Evolutionary conservation across 768 basidiomycete species (phyloP).

Genomic region (Neoboletus subvelutipes): DNA sequence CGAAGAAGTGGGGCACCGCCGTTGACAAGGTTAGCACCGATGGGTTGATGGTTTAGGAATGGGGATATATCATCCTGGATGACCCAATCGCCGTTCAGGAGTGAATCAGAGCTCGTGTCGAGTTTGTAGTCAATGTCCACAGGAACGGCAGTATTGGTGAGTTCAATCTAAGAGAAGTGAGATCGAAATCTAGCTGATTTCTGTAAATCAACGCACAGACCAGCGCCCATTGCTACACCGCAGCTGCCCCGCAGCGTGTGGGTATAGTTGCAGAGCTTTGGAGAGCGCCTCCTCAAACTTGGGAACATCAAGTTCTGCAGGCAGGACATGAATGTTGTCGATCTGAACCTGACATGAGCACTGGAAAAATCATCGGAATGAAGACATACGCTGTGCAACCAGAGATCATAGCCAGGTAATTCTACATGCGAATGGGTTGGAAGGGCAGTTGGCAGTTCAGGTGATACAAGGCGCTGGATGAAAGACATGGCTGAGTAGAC

Average conservation of each 20-base stretch:
- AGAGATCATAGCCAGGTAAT: constrained; percentile 26
- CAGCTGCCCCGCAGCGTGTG: constrained; percentile 27
- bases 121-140: constrained; percentile 16
- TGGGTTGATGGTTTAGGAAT: constrained; percentile 17
- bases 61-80: constrained; percentile 24
- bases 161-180: constrained; percentile 21
- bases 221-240: constrained; percentile 11
- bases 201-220: constrained; percentile 17
- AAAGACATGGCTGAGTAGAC: constrained; percentile 12
- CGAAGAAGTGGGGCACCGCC: constrained; percentile 22
- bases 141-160: constrained; percentile 19
- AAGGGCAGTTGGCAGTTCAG: constrained; percentile 18
- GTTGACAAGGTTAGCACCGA: constrained; percentile 17
- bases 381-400: constrained; percentile 17
- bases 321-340: constrained; percentile 22
- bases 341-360: constrained; percentile 8
- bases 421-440: constrained; percentile 8
- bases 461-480: constrained; percentile 17
- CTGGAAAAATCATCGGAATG: not conserved
- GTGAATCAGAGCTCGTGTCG: constrained; percentile 3
- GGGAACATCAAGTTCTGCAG: constrained; percentile 12
- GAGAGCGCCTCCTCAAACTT: constrained; percentile 27
- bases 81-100: constrained; percentile 27
- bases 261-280: constrained; percentile 22
- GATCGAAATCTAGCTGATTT: not conserved